phyloP scores from a whole-genome alignment of 331 rosid species.

The Arachis monticola region DNA sequence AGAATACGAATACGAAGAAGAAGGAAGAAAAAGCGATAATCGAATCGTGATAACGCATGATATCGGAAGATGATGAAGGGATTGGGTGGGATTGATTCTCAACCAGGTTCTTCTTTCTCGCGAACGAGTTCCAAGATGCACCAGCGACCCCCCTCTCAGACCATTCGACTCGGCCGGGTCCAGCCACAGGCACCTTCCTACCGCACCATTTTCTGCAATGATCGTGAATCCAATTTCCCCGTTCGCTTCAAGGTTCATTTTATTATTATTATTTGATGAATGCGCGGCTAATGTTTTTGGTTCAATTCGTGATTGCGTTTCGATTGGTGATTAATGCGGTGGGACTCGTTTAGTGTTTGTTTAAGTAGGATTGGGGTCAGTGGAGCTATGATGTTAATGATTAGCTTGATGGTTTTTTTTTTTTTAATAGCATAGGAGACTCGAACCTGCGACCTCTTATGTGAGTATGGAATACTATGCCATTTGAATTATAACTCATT shows the following conservation, averaged over 20 bases:
- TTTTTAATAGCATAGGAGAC: too few relatives aligned
- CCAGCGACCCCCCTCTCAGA: constrained; percentile 53
- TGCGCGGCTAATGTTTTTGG: background rate
- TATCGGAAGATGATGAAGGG: constrained; percentile 62
- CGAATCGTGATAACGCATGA: constrained; percentile 31
- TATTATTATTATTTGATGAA: background rate
- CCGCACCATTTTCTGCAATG: constrained; percentile 89
- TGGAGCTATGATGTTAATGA: background rate
- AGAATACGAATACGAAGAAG: background rate
- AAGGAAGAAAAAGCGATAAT: constrained; percentile 27
- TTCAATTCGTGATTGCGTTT: background rate
- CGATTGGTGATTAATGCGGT: constrained; percentile 1
- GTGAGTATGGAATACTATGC: too few relatives aligned
- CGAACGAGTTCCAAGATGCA: constrained; percentile 55
- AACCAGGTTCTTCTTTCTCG: constrained; percentile 45
- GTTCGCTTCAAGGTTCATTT: constrained; percentile 72
- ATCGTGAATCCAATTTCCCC: constrained; percentile 74
- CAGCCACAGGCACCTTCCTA: constrained; percentile 94
- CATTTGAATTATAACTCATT: too few relatives aligned
- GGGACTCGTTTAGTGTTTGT: constrained; percentile 33
- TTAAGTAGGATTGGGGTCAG: constrained; percentile 15
- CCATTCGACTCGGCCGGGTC: constrained; percentile 92
- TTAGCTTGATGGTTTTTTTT: too few relatives aligned
- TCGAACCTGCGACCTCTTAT: too few relatives aligned
- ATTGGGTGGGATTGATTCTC: constrained; percentile 61